A percentile compares a stretch with the other conserved stretches of the same genome.
Conservation (phyloP, 2,329 filamentous ascomycete species). For the Verticillium nonalfalfae region DNA sequence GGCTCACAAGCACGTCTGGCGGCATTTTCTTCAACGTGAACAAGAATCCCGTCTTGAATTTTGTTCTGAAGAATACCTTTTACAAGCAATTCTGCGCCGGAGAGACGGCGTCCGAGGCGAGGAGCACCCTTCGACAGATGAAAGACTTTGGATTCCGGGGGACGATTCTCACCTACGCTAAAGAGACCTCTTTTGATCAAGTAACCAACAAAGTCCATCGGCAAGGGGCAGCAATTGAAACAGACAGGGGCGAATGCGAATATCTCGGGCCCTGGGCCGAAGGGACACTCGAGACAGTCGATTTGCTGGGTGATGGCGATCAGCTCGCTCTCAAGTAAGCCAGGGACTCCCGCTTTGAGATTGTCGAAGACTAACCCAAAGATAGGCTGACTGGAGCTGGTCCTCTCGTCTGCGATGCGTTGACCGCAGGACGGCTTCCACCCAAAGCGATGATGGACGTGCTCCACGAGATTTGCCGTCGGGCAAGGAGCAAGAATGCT, state of each 20-base stretch:
- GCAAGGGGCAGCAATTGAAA: not conserved
- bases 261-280: conserved; percentile 29
- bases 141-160: conserved; percentile 44
- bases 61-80: conserved; percentile 42
- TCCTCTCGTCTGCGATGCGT: conserved; percentile 27
- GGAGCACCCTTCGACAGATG: conserved; percentile 30
- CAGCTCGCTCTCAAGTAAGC: conserved; percentile 30
- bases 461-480: conserved; percentile 28
- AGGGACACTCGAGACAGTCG: conserved; percentile 22
- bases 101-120: conserved; percentile 38
- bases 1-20: not conserved
- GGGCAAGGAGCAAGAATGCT: conserved; percentile 29
- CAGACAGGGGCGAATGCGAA: conserved; percentile 3
- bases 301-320: conserved; percentile 24
- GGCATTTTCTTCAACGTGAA: conserved; percentile 33
- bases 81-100: conserved; percentile 52
- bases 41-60: conserved; percentile 39
- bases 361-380: not conserved
- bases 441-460: conserved; percentile 35
- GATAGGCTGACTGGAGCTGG: conserved; percentile 35
- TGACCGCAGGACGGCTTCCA: conserved; percentile 24
- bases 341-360: not conserved
- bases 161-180: conserved; percentile 49
- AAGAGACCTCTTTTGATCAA: conserved; percentile 33
- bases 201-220: conserved; percentile 14